Base-by-base conservation (phyloP, 1,139 yeast genomes). In the Casaregolazyma suthepensis region DNA sequence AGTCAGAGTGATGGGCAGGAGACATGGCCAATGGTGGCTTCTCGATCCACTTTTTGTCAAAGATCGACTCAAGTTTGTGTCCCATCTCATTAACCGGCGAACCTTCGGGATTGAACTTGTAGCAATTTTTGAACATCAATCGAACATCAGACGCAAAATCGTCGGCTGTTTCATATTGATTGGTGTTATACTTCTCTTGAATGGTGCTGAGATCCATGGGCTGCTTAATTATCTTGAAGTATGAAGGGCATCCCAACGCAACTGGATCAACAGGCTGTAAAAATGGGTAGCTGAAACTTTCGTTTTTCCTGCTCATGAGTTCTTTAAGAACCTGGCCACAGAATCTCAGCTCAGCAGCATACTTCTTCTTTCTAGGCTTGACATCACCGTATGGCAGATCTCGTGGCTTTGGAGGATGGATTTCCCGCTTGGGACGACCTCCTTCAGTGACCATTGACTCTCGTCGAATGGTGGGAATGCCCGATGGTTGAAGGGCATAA, bases 191-290 rank as follows among this genome's bases (percentile, higher is more conserved):
- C 70, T 90, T 93, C 52, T 82, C 78, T 63, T 84, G 85, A 56
- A 93, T 79, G 0, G 98, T 90, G 45, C 94, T 83, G 63, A 93
- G 77, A 71, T 93, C 99, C 99, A 93, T 94, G 55, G 99, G 99
- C 62, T 83, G 80, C 70, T 88, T 89, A 56, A 93, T 84, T 56
- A 89, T 75, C 60, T 91, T 93, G 63, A 79, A 78, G 70, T 94
- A 93, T 51, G 90, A 83, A 37, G 99, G 99, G 61, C 95, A 85
- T 65, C 89, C 90, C 64, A 91, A 78, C 9, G 96, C 96, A 37
- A 90, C 90, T 0, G 97, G 93, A 69, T 94, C 99, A 48, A 93
- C 99, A 0, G 99, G 99, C 56, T 81, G 85, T 64, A 93, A 73
- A 65, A 93, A 93, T 37, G 99, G 98, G 71, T 85, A 93, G 60